Evolutionary conservation across 1,284 basidiomycete species (phyloP).

Genomic region (Cutaneotrichosporon sp.): DNA sequence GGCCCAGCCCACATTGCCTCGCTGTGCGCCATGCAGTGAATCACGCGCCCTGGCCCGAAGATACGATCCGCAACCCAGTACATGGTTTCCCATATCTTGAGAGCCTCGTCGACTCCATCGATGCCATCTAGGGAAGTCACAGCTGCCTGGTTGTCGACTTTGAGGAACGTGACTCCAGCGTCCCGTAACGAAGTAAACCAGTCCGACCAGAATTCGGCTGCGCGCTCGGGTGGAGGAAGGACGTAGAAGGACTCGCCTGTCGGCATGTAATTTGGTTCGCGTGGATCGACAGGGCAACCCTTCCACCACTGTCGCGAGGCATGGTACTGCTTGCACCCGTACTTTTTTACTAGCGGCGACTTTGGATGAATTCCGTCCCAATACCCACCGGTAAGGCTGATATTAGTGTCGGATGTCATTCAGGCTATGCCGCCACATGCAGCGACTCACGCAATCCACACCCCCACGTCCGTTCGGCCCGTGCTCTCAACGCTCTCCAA

Average conservation of each 20-base stretch:
- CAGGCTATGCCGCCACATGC: no score
- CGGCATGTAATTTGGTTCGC: conserved; percentile 5
- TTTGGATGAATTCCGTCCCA: conserved; percentile 33
- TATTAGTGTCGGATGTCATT: neutral
- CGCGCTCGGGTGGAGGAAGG: conserved; percentile 27
- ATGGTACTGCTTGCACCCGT: conserved; percentile 22
- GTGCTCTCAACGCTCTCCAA: neutral
- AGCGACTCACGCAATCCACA: conserved; percentile 24
- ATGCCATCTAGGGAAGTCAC: conserved; percentile 14
- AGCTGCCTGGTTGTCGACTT: conserved; percentile 35
- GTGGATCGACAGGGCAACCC: conserved; percentile 7
- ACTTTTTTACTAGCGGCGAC: conserved; percentile 22
- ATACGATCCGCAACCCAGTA: conserved; percentile 19
- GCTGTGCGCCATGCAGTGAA: conserved; percentile 38
- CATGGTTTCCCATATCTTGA: conserved; percentile 24
- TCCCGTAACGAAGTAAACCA: conserved; percentile 26
- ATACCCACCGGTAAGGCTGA: conserved; percentile 30
- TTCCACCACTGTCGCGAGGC: conserved; percentile 9
- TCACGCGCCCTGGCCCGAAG: conserved; percentile 24
- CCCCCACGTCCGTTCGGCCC: conserved; percentile 21
- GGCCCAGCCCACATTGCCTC: conserved; percentile 30
- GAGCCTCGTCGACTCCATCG: conserved; percentile 5
- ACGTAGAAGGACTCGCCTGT: conserved; percentile 7
- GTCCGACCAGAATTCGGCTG: conserved; percentile 33
- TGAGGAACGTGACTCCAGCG: conserved; percentile 34